Percentiles rank a stretch among this genome's conserved stretches.
These are phyloP conservation scores for Arthrobotrys pseudoclavata DNA, from an alignment of 2,329 filamentous ascomycete species.

Conservation along the genomic window DNA sequence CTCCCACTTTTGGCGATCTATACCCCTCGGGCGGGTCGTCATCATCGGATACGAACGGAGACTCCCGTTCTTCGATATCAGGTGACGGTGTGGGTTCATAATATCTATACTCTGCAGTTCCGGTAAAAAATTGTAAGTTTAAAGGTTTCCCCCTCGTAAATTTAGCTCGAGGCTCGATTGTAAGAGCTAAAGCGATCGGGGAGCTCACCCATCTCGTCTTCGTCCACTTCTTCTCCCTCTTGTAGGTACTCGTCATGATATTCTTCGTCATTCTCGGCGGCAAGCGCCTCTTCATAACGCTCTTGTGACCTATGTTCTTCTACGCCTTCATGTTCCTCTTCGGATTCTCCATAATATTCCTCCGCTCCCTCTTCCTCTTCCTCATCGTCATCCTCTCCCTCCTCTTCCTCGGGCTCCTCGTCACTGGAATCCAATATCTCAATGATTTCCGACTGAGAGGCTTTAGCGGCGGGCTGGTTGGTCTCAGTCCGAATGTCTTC, in stretches of 20 bases:
- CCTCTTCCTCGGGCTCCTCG: constrained; percentile 17
- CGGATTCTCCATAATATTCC: constrained; percentile 4
- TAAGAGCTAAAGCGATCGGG: neutral
- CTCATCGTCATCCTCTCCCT: neutral
- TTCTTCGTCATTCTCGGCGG: constrained; percentile 12
- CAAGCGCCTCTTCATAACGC: constrained; percentile 14
- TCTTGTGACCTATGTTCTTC: neutral
- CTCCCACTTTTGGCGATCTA: constrained; percentile 48
- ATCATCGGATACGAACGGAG: constrained; percentile 11
- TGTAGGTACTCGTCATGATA: constrained; percentile 31
- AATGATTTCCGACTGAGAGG: constrained; percentile 35
- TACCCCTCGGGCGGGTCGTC: constrained; percentile 1
- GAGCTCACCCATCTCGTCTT: constrained; percentile 45
- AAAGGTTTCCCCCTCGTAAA: neutral
- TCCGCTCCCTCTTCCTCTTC: constrained; percentile 9
- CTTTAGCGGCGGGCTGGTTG: neutral
- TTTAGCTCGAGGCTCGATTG: neutral
- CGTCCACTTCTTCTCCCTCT: constrained; percentile 18
- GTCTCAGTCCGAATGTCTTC: neutral
- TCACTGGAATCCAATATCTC: constrained; percentile 52
- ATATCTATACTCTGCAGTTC: constrained; percentile 37
- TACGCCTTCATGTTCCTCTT: neutral
- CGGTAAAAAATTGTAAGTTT: constrained; percentile 2
- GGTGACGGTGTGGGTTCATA: neutral
- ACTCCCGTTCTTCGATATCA: constrained; percentile 18